Evolutionary conservation across 257 asterid genomes (phyloP).

Genomic region (Solanum clarkiae): DNA sequence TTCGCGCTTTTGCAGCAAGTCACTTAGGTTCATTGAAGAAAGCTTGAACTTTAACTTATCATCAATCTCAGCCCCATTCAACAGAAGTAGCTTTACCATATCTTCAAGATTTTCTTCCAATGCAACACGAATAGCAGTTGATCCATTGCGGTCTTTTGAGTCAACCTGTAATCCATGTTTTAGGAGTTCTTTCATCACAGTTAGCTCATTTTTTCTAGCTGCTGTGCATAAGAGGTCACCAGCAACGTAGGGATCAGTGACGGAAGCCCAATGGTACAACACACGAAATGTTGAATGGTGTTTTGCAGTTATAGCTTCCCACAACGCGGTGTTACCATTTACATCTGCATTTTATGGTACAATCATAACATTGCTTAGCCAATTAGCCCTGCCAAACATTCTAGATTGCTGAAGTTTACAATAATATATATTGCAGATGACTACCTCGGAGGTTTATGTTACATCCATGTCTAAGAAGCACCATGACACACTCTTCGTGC

Average conservation of each 20-base stretch:
- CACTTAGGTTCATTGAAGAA: conserved; percentile 21
- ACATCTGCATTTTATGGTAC: conserved; percentile 25
- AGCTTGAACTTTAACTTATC: conserved; percentile 23
- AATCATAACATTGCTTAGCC: background rate
- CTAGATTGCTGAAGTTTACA: background rate
- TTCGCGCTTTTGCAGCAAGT: conserved; percentile 47
- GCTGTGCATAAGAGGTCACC: conserved; percentile 85
- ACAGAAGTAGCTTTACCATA: conserved; percentile 51
- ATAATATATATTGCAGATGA: background rate
- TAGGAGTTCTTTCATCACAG: conserved; percentile 46
- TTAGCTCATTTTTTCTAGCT: conserved; percentile 43
- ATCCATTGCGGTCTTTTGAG: conserved; percentile 56
- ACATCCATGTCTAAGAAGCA: conserved; percentile 80
- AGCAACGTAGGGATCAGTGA: conserved; percentile 59
- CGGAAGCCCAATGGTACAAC: conserved; percentile 72
- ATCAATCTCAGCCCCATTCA: conserved; percentile 65
- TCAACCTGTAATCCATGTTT: conserved; percentile 66
- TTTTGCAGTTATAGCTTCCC: conserved; percentile 70
- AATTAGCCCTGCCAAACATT: background rate
- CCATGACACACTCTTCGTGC: conserved; percentile 74
- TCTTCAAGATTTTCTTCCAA: conserved; percentile 35
- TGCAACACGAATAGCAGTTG: conserved; percentile 63
- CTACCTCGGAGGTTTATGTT: conserved; percentile 64
- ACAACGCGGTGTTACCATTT: conserved; percentile 71
- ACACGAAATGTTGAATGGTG: conserved; percentile 64